phyloP scores from a whole-genome alignment of 345 rosid genomes.

The Citrus glauca region DNA sequence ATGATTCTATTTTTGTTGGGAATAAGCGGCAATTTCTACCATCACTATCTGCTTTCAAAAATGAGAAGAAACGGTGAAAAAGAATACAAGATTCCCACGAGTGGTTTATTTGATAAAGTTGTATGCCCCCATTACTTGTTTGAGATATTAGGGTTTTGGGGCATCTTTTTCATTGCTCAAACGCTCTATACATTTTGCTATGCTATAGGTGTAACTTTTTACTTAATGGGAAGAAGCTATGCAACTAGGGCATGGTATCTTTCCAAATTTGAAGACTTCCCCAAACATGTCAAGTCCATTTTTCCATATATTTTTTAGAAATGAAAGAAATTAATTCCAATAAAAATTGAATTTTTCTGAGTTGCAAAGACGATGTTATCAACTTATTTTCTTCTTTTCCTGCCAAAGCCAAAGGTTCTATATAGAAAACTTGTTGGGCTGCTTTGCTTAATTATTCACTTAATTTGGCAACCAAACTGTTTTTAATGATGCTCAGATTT shows the following conservation, averaged over 20 bases:
- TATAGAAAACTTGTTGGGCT: too few relatives aligned
- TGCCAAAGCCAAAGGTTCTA: too few relatives aligned
- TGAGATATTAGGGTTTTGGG: constrained; percentile 58
- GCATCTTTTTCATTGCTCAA: constrained; percentile 56
- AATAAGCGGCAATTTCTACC: constrained; percentile 68
- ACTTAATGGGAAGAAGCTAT: constrained; percentile 59
- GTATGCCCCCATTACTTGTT: constrained; percentile 80
- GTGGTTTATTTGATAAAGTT: constrained; percentile 53
- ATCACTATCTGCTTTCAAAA: constrained; percentile 61
- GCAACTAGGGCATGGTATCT: constrained; percentile 71
- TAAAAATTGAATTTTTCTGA: too few relatives aligned
- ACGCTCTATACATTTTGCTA: constrained; percentile 38
- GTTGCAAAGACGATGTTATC: not conserved
- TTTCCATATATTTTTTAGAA: constrained; percentile 53
- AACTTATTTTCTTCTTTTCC: too few relatives aligned
- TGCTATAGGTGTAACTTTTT: constrained; percentile 35
- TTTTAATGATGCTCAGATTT: too few relatives aligned
- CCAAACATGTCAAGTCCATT: constrained; percentile 46
- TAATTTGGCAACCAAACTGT: too few relatives aligned
- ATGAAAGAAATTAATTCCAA: not conserved
- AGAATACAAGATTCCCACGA: constrained; percentile 61
- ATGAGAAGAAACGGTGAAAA: constrained; percentile 40
- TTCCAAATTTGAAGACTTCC: constrained; percentile 67
- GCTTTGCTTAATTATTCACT: too few relatives aligned
- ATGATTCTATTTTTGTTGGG: constrained; percentile 49